A percentile compares a stretch with the other conserved stretches of the same genome.
These are phyloP conservation scores for Coniochaeta prunicola DNA, from an alignment of 2,329 filamentous ascomycete genomes.

Conservation along the genomic window DNA sequence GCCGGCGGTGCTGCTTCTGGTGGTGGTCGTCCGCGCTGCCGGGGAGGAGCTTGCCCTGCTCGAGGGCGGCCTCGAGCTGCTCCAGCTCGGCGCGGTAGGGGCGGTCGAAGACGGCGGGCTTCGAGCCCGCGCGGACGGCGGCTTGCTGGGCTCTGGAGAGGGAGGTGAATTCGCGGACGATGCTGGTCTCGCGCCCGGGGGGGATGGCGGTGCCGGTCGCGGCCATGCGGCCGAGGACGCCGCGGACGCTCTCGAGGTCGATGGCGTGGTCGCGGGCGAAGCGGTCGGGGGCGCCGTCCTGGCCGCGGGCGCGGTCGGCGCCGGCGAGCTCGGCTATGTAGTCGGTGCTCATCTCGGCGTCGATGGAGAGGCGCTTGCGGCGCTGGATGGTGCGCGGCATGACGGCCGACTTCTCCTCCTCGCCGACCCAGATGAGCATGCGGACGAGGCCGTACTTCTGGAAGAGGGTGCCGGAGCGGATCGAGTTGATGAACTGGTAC, in stretches of 20 bases:
- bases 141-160: constrained; percentile 8
- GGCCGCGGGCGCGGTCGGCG: constrained; percentile 5
- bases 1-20: constrained; percentile 1
- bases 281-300: constrained; percentile 11
- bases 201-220: constrained; percentile 34
- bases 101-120: constrained; percentile 25
- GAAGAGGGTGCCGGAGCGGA: constrained; percentile 53
- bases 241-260: constrained; percentile 35
- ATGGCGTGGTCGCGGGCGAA: constrained; percentile 37
- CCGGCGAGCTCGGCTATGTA: constrained; percentile 48
- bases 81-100: constrained; percentile 34
- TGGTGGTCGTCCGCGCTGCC: no score
- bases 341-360: constrained; percentile 54
- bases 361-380: constrained; percentile 49
- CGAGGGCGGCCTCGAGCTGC: constrained; percentile 24
- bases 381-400: constrained; percentile 52
- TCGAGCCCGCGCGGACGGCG: constrained; percentile 9
- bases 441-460: constrained; percentile 74
- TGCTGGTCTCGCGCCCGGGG: constrained; percentile 30
- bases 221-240: constrained; percentile 38
- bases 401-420: constrained; percentile 49
- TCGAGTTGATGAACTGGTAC: constrained; percentile 53
- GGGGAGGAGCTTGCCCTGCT: constrained; percentile 4
- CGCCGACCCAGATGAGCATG: constrained; percentile 65
- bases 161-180: constrained; percentile 17